phyloP scores from a whole-genome alignment of 441 rosid species.

The Populus tomentosa region DNA sequence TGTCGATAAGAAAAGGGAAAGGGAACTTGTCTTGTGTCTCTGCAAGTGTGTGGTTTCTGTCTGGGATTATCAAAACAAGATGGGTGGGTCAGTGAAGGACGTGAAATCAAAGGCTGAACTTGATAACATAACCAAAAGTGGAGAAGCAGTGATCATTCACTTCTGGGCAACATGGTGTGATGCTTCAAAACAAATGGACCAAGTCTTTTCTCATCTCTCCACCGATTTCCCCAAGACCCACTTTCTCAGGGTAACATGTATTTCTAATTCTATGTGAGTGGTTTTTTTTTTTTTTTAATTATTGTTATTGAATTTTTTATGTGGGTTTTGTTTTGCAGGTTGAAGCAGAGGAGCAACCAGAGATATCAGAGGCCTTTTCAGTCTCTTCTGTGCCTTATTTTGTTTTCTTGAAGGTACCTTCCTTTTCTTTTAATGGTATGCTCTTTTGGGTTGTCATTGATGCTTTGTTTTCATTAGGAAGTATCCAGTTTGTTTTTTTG shows the following conservation, averaged over 20 bases:
- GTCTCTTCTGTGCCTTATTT: slow-evolving; percentile 87
- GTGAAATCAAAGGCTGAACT: slow-evolving; percentile 73
- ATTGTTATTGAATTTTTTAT: not conserved
- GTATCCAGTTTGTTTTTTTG: not conserved
- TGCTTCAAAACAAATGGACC: slow-evolving; percentile 97
- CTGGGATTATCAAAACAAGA: slow-evolving; percentile 5
- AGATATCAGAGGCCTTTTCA: slow-evolving; percentile 72
- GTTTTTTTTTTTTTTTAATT: not conserved
- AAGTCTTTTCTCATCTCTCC: slow-evolving; percentile 85
- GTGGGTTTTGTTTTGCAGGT: slow-evolving; percentile 43
- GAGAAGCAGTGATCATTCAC: slow-evolving; percentile 57
- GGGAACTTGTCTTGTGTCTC: not conserved
- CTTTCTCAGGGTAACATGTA: slow-evolving; percentile 58
- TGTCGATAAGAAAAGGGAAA: not conserved
- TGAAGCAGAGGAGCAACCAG: slow-evolving; percentile 96
- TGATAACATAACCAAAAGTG: slow-evolving; percentile 46
- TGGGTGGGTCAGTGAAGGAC: slow-evolving; percentile 86
- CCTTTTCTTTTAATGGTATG: not conserved
- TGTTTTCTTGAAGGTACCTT: slow-evolving; percentile 72
- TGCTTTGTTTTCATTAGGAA: not conserved
- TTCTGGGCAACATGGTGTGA: slow-evolving; percentile 99
- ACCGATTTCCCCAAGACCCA: slow-evolving; percentile 79
- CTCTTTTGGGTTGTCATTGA: not conserved
- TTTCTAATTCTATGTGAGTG: not conserved
- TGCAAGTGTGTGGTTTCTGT: not conserved